phyloP scores from a whole-genome alignment of 257 asterid species.

The Nemophila menziesii region DNA sequence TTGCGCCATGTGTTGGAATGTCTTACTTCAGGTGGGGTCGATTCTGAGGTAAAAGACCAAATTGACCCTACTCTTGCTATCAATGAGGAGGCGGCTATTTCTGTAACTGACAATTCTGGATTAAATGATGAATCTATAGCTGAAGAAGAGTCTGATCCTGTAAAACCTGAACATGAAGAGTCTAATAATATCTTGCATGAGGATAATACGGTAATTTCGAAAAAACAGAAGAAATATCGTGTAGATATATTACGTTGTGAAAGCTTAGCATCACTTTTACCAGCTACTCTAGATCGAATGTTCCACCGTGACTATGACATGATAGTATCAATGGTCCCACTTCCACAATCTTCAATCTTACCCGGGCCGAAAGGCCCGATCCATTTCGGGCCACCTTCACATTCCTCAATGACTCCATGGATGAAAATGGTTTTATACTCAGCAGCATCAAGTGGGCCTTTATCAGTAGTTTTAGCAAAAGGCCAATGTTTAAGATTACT shows the following conservation, averaged over 20 bases:
- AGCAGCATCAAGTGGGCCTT: conserved; percentile 77
- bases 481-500: conserved; percentile 92
- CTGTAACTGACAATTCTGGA: conserved; percentile 25
- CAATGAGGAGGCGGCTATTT: conserved; percentile 32
- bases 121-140: conserved; percentile 20
- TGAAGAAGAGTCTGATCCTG: conserved; percentile 28
- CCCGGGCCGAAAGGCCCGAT: conserved; percentile 96
- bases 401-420: conserved; percentile 99
- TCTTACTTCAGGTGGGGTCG: conserved; percentile 77
- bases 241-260: conserved; percentile 97
- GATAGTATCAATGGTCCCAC: conserved; percentile 92
- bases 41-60: conserved; percentile 36
- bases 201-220: conserved; percentile 24
- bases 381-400: conserved; percentile 97
- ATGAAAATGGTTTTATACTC: conserved; percentile 81
- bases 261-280: conserved; percentile 88
- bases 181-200: conserved; percentile 19
- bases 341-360: conserved; percentile 87
- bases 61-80: conserved; percentile 20
- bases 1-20: conserved; percentile 90
- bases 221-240: conserved; percentile 54
- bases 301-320: conserved; percentile 94
- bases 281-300: conserved; percentile 87
- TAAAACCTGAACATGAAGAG: conserved; percentile 28
- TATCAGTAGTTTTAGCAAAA: conserved; percentile 90